A percentile compares a stretch with the other conserved stretches of the same genome.
Conservation (phyloP, 495 filamentous ascomycete species). For the Lepraria neglecta region DNA sequence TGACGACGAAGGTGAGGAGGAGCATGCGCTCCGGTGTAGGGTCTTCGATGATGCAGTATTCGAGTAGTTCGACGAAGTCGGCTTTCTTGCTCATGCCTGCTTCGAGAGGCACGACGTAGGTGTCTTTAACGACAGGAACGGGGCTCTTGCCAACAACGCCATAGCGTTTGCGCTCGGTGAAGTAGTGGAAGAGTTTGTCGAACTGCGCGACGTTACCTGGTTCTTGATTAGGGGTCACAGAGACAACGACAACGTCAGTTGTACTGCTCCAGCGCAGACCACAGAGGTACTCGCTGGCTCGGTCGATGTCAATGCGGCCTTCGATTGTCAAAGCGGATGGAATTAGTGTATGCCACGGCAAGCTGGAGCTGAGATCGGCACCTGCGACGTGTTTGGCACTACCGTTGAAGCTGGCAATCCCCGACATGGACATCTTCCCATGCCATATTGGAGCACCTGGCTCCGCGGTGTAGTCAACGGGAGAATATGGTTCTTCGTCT, state of each 20-base stretch:
- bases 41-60: constrained; percentile 63
- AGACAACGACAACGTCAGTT: constrained; percentile 67
- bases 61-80: constrained; percentile 71
- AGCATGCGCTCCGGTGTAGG: constrained; percentile 62
- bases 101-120: constrained; percentile 69
- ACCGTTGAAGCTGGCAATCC: constrained; percentile 64
- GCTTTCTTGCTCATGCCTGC: constrained; percentile 52
- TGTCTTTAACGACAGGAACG: constrained; percentile 62
- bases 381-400: constrained; percentile 81
- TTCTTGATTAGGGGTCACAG: constrained; percentile 49
- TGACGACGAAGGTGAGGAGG: constrained; percentile 69
- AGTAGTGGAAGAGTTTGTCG: constrained; percentile 70
- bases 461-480: constrained; percentile 60
- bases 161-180: constrained; percentile 66
- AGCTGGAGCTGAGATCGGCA: constrained; percentile 57
- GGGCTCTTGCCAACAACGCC: constrained; percentile 72
- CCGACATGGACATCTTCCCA: constrained; percentile 69
- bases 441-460: constrained; percentile 63
- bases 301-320: constrained; percentile 72
- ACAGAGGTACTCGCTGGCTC: constrained; percentile 84
- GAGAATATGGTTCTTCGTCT: constrained; percentile 82
- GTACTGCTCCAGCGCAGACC: constrained; percentile 64
- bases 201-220: constrained; percentile 53
- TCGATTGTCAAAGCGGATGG: constrained; percentile 64
- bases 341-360: constrained; percentile 65